phyloP scores from a whole-genome alignment of 1,139 yeast genomes.

The Yamadazyma conglobata region DNA sequence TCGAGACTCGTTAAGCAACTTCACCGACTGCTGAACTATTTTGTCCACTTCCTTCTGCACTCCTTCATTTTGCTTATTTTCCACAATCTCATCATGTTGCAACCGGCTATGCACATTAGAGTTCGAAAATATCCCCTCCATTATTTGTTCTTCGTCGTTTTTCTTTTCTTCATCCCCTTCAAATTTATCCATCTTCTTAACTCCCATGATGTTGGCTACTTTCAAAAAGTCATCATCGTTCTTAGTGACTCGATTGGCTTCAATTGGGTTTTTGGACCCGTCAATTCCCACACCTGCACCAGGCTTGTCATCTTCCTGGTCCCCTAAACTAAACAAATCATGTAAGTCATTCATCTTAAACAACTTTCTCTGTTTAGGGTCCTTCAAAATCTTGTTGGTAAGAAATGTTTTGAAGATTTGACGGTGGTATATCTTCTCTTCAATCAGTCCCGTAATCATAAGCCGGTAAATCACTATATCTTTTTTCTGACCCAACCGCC shows the following conservation, averaged over 20 bases:
- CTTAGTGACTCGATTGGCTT: slow-evolving; percentile 12
- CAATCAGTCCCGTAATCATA: slow-evolving; percentile 94
- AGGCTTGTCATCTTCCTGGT: slow-evolving; percentile 56
- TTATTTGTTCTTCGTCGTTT: slow-evolving; percentile 49
- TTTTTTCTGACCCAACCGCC: slow-evolving; percentile 93
- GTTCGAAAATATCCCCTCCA: slow-evolving; percentile 71
- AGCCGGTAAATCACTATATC: slow-evolving; percentile 91
- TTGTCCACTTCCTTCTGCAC: slow-evolving; percentile 74
- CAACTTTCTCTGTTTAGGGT: slow-evolving; percentile 90
- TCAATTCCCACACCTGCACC: slow-evolving; percentile 38
- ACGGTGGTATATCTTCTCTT: slow-evolving; percentile 93
- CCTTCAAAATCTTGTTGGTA: slow-evolving; percentile 89
- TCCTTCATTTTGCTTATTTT: slow-evolving; percentile 46
- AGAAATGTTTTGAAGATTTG: slow-evolving; percentile 94
- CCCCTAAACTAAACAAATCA: slow-evolving; percentile 83
- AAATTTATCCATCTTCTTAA: slow-evolving; percentile 48
- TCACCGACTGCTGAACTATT: slow-evolving; percentile 75
- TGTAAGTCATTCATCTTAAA: slow-evolving; percentile 90
- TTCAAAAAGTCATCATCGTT: slow-evolving; percentile 55
- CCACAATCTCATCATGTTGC: slow-evolving; percentile 75
- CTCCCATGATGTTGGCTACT: slow-evolving; percentile 54
- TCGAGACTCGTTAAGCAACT: slow-evolving; percentile 67
- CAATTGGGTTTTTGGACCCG: no score
- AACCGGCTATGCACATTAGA: slow-evolving; percentile 75
- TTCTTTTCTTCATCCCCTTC: slow-evolving; percentile 34